These are phyloP conservation scores for Pythium dissimile DNA, from an alignment of 352 stramenopile genomes.

Conservation along the genomic window DNA sequence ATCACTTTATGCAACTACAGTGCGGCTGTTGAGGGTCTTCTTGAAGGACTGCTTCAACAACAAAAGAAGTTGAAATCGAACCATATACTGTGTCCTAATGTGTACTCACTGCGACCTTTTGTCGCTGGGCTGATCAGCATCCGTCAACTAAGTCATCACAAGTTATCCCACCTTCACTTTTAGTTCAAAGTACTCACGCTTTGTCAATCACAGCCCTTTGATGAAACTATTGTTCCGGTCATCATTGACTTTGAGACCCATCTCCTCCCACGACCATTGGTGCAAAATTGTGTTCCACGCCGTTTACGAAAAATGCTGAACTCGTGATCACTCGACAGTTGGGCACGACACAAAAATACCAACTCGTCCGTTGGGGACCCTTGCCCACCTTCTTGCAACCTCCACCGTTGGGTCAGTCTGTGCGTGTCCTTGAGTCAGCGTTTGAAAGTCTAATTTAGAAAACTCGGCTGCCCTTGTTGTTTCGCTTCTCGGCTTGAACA, in stretches of 20 bases:
- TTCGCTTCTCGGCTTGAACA: not conserved
- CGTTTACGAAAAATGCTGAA: constrained; percentile 2
- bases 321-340: no score
- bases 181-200: not conserved
- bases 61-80: no score
- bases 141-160: no score
- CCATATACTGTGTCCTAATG: no score
- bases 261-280: not conserved
- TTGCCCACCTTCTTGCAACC: not conserved
- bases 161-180: not conserved
- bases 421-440: constrained; percentile 1
- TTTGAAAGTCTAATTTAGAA: not conserved
- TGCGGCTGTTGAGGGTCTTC: no score
- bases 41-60: no score
- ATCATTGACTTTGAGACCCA: constrained; percentile 1
- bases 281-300: not conserved
- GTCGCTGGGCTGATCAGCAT: no score
- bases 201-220: not conserved
- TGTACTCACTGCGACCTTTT: no score
- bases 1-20: no score
- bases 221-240: not conserved
- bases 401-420: no score
- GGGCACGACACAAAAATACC: constrained; percentile 14
- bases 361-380: not conserved
- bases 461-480: constrained; percentile 2